Base-by-base conservation (phyloP, 192 early-diverging fungal species). In the Coemansia nantahalensis region DNA sequence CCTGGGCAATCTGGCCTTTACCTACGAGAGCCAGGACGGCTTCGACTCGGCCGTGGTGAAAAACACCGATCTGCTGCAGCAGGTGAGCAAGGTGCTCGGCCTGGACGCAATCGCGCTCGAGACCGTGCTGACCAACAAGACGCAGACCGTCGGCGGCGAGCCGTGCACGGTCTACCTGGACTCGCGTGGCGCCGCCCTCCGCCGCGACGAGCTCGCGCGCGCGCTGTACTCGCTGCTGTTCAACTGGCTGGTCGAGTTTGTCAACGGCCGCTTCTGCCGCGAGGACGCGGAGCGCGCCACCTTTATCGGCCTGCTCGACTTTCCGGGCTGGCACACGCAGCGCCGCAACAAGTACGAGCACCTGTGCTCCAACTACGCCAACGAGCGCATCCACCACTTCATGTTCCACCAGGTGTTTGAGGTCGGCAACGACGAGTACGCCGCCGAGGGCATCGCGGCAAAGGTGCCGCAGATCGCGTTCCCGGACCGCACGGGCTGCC, bases 211-310 rank as follows among this genome's bases (percentile, higher is more conserved):
- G 17, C 79, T 98, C 3, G 84, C 90, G 1, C 79, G 80, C 45
- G 83, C 88, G 2, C 80, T 98, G n/a, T 98, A 95, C 65, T 85
- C 84, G 37, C 82, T 95, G 14, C 56, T 97, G 12, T 94, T 98
- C 59, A 81, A 79, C 22, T 97, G 92, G 86, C 62, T 98, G 14
- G 88, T 95, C 26, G 94, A 97, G 78, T 87, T 88, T 43, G 85
- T 96, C 69, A 98, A 98, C 80, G 80, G 80, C 17, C 83, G 86
- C 16, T 78, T 97, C 39, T 89, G 86, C 59, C 79, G 84, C 41
- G 83, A 83, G 14, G 84, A 90, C 43, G 28, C 48, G 17, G 77
- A 84, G 53, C 81, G 80, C 36, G 86, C 83, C 49, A 80, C 80
- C 48, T 89, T 88, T 18, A 54, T 78, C 28, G 60, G 71, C 19